Evolutionary conservation across 176 grass and related monocot genomes (phyloP), one percentile per base, ranked within the genome.

Genomic region (Bonia amplexicaulis): DNA sequence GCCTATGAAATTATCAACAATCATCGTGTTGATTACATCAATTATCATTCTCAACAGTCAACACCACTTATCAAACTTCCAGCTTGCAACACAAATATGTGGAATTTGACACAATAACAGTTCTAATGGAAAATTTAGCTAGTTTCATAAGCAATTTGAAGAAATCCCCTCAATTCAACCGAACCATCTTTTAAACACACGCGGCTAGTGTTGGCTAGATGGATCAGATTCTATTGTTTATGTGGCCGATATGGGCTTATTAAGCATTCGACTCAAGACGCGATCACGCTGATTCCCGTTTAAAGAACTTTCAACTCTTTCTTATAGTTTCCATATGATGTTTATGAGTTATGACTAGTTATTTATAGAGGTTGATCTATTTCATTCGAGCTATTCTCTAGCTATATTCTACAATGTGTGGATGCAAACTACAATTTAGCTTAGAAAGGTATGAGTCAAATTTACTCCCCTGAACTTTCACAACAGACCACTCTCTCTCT

Each of bases 141-240:
- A 49, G 17, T 79, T 59, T 69, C 37, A 16, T 62, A 61, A 80
- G 37, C 13, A 17, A 69, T 85, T 68, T 85, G 69, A 80, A 40
- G 26, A 84, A 68, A 74, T 66, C 22, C 40, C 35, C 20, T 58
- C 31, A n/a, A 60, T 83, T 59, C 17, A 8, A 69, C 82, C 61
- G 69, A 67, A 66, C 14, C 46, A 41, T 84, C 39, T 65, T 75
- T 12, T 74, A 7, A 39, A 66, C 62, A 66, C 10, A 27, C 20
- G 20, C 2, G 51, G 14, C 82, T 75, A 75, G 41, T 66, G 45
- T 54, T 26, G 59, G 70, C 44, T 49, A 75, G 19, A 41, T 66
- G 37, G 15, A 76, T 27, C 22, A 49, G 5, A 54, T 25, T 66
- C 48, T 42, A 42, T 42, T 1, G 41, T 42, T 42, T 42, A 42